A percentile compares a stretch with the other conserved stretches of the same genome.
Evolutionary conservation across 1,139 yeast species (phyloP).

Genomic region (Candida sanyaensis): DNA sequence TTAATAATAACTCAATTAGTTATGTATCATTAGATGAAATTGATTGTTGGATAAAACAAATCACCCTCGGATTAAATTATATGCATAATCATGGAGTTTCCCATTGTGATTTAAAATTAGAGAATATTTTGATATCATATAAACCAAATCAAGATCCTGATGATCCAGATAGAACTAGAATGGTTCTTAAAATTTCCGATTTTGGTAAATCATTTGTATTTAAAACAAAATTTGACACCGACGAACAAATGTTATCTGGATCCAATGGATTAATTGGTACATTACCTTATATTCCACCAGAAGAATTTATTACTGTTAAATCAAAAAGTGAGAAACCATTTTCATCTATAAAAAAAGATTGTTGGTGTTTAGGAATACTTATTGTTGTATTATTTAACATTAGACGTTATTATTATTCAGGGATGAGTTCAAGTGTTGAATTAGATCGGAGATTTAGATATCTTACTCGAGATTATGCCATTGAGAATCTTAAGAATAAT

Average conservation of each 20-base stretch:
- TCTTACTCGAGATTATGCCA: neutral
- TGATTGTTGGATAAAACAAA: conserved; percentile 71
- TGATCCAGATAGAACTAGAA: conserved; percentile 16
- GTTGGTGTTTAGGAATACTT: conserved; percentile 71
- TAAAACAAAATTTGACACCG: conserved; percentile 62
- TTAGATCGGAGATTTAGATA: conserved; percentile 8
- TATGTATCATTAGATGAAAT: conserved; percentile 51
- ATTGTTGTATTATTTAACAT: conserved; percentile 32
- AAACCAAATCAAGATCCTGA: conserved; percentile 20
- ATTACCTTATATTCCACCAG: conserved; percentile 76
- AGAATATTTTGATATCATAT: conserved; percentile 50
- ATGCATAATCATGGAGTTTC: conserved; percentile 77
- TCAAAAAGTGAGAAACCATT: conserved; percentile 32
- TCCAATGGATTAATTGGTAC: conserved; percentile 70
- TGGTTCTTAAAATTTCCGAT: conserved; percentile 62
- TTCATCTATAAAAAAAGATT: conserved; percentile 63
- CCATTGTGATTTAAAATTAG: conserved; percentile 74
- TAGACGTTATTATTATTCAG: conserved; percentile 27
- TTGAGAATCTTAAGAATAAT: neutral
- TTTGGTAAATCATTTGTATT: conserved; percentile 81
- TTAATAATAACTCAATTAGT: conserved; percentile 13
- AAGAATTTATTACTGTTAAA: conserved; percentile 41
- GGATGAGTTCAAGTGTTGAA: conserved; percentile 12
- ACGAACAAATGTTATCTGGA: conserved; percentile 54
- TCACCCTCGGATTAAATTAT: conserved; percentile 62